Base-by-base conservation (phyloP, 2,329 filamentous ascomycete species). In the Hymenoscyphus fraxineus region DNA sequence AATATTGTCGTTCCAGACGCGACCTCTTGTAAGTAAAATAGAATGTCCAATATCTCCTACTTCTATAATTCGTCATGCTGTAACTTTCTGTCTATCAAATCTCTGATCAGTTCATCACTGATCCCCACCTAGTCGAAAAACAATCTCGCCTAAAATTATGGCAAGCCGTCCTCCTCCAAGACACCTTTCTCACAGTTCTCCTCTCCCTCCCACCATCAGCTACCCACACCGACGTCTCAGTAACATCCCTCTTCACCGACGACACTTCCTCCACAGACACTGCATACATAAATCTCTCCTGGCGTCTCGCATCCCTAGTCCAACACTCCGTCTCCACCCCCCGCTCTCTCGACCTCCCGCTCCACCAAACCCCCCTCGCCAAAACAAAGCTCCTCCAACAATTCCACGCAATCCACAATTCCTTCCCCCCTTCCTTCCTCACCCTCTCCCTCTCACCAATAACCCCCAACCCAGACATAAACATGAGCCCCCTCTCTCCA, bases 81-180 rank as follows among this genome's bases (percentile, higher is more conserved):
- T 12, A 32, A 32, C 10, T 47, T 47, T 47, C 4, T n/a, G 4
- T 31, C 54, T 16, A 12, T 15, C 22, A 15, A 6, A 10, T 57
- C 10, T 27, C 55, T 57, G 5, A 16, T 31, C 3, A 7, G 0
- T 10, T 84, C 9, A 27, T 84, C 0, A 89, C 90, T 0, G 80
- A 87, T 44, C 88, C 88, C 0, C 86, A 81, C 3, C 79, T 82
- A 1, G 88, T 90, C 64, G 90, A 93, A 68, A 93, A 93, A 74
- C 90, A 93, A 73, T 87, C 91, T 72, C 83, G 91, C 31, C 83
- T 90, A 59, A 93, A 93, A 73, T 81, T 93, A 1, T 94, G 91
- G 91, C 90, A 93, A 75, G 90, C 91, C 2, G 89, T 93, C 1
- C 80, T 92, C 32, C 83, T 92, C 15, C 91, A 94, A 76, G 91